Conservation (phyloP, 805 yeast species). For the Suhomyces kilbournensis region DNA sequence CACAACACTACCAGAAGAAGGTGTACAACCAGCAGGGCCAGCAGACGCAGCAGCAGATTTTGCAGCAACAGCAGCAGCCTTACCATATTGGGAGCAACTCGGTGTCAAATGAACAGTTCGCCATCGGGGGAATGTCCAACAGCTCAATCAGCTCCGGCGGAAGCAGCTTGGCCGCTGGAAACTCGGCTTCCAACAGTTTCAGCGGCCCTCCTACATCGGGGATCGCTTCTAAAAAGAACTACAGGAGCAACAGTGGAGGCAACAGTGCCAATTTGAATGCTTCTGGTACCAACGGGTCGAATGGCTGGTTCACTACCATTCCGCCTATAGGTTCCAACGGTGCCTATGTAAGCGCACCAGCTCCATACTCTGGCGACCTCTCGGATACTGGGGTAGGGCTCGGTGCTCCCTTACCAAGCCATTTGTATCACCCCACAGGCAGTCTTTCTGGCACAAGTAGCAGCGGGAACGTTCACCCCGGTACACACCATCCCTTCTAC, state of each 20-base stretch:
- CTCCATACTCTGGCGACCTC: neutral
- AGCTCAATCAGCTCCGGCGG: constrained; percentile 6
- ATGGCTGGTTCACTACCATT: constrained; percentile 5
- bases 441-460: neutral
- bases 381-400: neutral
- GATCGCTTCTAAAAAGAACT: constrained; percentile 8
- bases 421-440: neutral
- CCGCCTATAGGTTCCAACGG: neutral
- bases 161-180: constrained; percentile 1
- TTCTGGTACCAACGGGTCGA: neutral
- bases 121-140: constrained; percentile 6
- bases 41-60: neutral
- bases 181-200: constrained; percentile 2
- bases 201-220: neutral
- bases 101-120: constrained; percentile 7
- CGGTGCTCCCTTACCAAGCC: neutral
- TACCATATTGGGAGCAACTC: constrained; percentile 7
- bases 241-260: constrained; percentile 8
- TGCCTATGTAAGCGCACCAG: neutral
- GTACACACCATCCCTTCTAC: neutral
- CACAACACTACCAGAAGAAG: constrained; percentile 8
- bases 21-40: constrained; percentile 2
- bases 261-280: neutral
- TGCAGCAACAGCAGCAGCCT: constrained; percentile 3
- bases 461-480: neutral